Base-by-base conservation (phyloP, 73 alveolate genomes). In the Symbiodinium natans region DNA sequence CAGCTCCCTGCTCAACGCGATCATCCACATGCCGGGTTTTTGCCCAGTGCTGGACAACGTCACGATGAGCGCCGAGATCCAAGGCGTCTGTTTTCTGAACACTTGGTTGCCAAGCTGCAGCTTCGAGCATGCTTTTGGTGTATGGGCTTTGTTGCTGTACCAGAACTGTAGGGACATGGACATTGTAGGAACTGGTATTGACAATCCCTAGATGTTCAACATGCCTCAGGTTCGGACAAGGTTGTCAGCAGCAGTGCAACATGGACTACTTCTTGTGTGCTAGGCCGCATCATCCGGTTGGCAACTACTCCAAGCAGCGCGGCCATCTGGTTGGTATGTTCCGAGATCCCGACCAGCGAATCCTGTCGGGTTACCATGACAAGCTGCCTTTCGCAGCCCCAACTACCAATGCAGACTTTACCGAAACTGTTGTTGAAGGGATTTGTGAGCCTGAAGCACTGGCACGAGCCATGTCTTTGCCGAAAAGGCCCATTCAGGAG, bases 261-360 rank as follows among this genome's bases (percentile, higher is more conserved):
- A 52, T 29, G 71, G 71, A 52, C 71, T 52, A 52, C 71, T 52
- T 52, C 71, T 52, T 52, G 6, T 52, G 71, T 52, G 71, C 10
- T 52, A 52, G 71, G 31, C 71, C 71, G 71, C 71, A 52, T 29
- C 71, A 52, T 52, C 71, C 71, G 71, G 71, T 52, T n/a, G 36
- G 82, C 82, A 68, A n/a, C 13, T 68, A 68, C 82, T n/a, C 82
- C 33, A 9, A 29, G 39, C 82, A 29, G 33, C 21, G 17, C 19
- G 82, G 82, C 36, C 82, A 68, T n/a, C 1, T 68, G 82, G 82
- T 68, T 19, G 82, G 82, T 13, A 29, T 68, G 82, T 68, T 68
- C 36, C 82, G 82, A 25, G 39, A 68, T 25, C 82, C 82, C 82
- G 82, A 68, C 39, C 82, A 68, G 82, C 82, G 82, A 68, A 68